Evolutionary conservation across 2,329 filamentous ascomycete species (phyloP).

Genomic region (Botrytis porri): DNA sequence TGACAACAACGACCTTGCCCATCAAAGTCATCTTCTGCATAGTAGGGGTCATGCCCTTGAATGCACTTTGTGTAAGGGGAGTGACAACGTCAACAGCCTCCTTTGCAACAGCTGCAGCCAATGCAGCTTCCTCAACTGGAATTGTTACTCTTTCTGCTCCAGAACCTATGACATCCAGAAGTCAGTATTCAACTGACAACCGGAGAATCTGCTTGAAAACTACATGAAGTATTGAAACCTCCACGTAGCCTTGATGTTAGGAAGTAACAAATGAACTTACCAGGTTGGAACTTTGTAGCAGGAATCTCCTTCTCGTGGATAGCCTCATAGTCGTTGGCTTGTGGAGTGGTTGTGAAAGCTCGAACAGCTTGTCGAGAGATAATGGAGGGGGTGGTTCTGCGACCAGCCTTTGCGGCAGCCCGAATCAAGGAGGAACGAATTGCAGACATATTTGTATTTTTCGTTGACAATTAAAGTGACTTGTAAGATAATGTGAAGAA

Average conservation of each 20-base stretch:
- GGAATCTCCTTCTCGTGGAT: constrained; percentile 36
- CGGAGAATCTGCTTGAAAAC: not conserved
- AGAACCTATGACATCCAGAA: constrained; percentile 5
- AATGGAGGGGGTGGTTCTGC: constrained; percentile 1
- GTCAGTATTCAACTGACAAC: constrained; percentile 2
- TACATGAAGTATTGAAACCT: not conserved
- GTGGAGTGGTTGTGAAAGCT: constrained; percentile 28
- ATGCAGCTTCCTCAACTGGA: constrained; percentile 28
- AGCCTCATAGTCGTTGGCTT: constrained; percentile 30
- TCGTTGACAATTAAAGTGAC: not conserved
- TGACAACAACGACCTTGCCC: constrained; percentile 69
- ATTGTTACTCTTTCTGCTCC: constrained; percentile 29
- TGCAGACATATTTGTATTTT: constrained; percentile 13
- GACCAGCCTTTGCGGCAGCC: constrained; percentile 14
- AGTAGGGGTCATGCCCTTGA: constrained; percentile 57
- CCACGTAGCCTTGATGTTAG: not conserved
- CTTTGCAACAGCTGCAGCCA: constrained; percentile 15
- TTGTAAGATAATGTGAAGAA: not conserved
- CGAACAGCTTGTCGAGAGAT: constrained; percentile 26
- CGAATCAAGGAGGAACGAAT: constrained; percentile 11
- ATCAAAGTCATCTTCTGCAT: constrained; percentile 67
- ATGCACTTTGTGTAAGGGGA: constrained; percentile 54
- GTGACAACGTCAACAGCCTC: constrained; percentile 28
- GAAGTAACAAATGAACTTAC: not conserved
- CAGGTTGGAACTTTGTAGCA: constrained; percentile 14